These are phyloP conservation scores for Aphanomyces cochlioides DNA, from an alignment of 352 stramenopile genomes.

Conservation along the genomic window DNA sequence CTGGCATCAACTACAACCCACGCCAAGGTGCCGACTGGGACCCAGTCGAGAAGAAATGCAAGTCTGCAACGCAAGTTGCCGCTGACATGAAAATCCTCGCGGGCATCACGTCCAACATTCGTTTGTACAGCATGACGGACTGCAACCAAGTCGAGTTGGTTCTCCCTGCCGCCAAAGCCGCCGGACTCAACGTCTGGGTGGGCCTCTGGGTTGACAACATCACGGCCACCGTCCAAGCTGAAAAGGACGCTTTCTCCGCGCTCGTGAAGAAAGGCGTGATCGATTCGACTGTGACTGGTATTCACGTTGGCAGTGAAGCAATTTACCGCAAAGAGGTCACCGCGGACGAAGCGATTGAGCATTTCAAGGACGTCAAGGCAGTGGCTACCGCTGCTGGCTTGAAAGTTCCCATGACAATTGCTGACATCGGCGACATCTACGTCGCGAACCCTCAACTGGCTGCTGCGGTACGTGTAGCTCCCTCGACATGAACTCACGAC, in stretches of 20 bases:
- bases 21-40: constrained; percentile 52
- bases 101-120: constrained; percentile 48
- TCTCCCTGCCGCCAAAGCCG: constrained; percentile 41
- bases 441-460: constrained; percentile 49
- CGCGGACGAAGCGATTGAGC: constrained; percentile 38
- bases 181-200: constrained; percentile 48
- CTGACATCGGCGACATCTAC: constrained; percentile 58
- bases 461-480: constrained; percentile 33
- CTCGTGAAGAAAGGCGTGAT: constrained; percentile 45
- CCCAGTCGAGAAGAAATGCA: constrained; percentile 51
- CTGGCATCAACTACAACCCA: constrained; percentile 76
- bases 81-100: constrained; percentile 47
- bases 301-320: constrained; percentile 69
- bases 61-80: constrained; percentile 43
- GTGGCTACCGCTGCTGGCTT: constrained; percentile 33
- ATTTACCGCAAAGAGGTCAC: constrained; percentile 61
- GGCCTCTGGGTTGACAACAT: constrained; percentile 53
- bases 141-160: constrained; percentile 46
- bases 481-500: not conserved
- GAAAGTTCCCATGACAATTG: constrained; percentile 55
- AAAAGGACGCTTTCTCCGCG: constrained; percentile 44
- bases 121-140: constrained; percentile 51
- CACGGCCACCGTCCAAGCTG: constrained; percentile 39
- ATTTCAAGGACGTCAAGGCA: constrained; percentile 57
- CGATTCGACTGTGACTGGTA: constrained; percentile 42